A percentile compares a stretch with the other conserved stretches of the same genome.
These are phyloP conservation scores for Logfia minima DNA, from an alignment of 129 eudicot species.

Conservation along the genomic window DNA sequence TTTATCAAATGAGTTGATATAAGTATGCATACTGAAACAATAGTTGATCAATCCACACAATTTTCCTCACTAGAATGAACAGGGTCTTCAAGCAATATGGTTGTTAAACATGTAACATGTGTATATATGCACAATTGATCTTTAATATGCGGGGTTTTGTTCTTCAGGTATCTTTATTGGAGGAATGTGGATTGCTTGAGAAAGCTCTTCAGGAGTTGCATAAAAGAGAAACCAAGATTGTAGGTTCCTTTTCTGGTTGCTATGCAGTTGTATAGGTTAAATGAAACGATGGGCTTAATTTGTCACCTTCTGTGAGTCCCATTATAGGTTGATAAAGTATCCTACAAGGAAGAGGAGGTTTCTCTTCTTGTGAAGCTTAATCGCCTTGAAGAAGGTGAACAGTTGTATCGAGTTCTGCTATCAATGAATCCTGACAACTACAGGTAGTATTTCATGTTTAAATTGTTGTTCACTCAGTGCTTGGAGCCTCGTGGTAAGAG, in stretches of 20 bases:
- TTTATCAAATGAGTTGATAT: neutral
- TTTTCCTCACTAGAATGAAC: neutral
- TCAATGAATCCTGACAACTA: slow-evolving; percentile 85
- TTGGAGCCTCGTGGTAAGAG: neutral
- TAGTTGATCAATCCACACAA: slow-evolving; percentile 4
- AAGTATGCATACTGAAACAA: neutral
- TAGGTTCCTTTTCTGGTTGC: slow-evolving; percentile 37
- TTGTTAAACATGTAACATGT: slow-evolving; percentile 11
- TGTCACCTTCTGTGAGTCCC: slow-evolving; percentile 2
- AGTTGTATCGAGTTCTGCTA: slow-evolving; percentile 55
- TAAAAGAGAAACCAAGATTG: slow-evolving; percentile 70
- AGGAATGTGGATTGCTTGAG: slow-evolving; percentile 79
- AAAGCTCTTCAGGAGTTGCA: slow-evolving; percentile 81
- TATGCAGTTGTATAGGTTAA: neutral
- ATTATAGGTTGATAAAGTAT: slow-evolving; percentile 61
- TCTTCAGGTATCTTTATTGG: slow-evolving; percentile 71
- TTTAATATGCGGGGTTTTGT: slow-evolving; percentile 19
- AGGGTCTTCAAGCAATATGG: slow-evolving; percentile 5
- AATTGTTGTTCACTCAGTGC: neutral
- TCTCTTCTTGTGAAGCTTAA: slow-evolving; percentile 74
- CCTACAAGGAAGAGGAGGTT: slow-evolving; percentile 70
- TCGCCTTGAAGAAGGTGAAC: slow-evolving; percentile 59
- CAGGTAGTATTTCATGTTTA: slow-evolving; percentile 36
- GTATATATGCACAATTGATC: neutral
- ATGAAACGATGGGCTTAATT: slow-evolving; percentile 6